Conservation (phyloP, 2,329 filamentous ascomycete genomes). For the Sporothrix schenckii region DNA sequence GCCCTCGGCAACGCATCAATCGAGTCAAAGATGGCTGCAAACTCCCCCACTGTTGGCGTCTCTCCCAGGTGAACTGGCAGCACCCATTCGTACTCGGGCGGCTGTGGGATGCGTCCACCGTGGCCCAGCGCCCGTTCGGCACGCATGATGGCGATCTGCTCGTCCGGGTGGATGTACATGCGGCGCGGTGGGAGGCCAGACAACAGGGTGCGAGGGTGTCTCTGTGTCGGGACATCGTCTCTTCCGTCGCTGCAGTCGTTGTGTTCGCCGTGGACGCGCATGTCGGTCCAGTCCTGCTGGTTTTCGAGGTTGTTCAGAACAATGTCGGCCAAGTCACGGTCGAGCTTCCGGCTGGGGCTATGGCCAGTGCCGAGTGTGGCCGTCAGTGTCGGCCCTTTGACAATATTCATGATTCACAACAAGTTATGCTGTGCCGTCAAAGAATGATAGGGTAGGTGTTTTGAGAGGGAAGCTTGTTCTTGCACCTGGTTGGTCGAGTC, state of each 20-base stretch:
- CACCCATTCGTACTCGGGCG: constrained; percentile 72
- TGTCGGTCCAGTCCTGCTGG: constrained; percentile 73
- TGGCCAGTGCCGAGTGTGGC: neutral
- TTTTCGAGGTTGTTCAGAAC: constrained; percentile 72
- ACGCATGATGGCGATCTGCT: constrained; percentile 73
- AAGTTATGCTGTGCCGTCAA: neutral
- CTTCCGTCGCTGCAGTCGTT: constrained; percentile 36
- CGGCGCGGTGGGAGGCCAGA: constrained; percentile 72
- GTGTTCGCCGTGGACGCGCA: constrained; percentile 56
- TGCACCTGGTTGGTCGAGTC: neutral
- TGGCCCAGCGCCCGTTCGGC: constrained; percentile 55
- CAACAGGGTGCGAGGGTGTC: constrained; percentile 63
- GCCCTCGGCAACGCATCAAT: constrained; percentile 52
- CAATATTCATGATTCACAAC: constrained; percentile 2
- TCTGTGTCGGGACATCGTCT: neutral
- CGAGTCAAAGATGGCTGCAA: constrained; percentile 71
- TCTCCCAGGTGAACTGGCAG: constrained; percentile 73
- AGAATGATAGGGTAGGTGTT: neutral
- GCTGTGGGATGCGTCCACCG: constrained; percentile 51
- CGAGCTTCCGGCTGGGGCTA: neutral
- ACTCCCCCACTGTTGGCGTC: constrained; percentile 68
- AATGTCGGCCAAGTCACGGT: constrained; percentile 55
- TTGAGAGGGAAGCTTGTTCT: neutral
- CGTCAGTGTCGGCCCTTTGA: neutral
- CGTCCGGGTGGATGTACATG: constrained; percentile 79